Base-by-base conservation (phyloP, 1,139 yeast genomes). In the Casaregolazyma lundiana region DNA sequence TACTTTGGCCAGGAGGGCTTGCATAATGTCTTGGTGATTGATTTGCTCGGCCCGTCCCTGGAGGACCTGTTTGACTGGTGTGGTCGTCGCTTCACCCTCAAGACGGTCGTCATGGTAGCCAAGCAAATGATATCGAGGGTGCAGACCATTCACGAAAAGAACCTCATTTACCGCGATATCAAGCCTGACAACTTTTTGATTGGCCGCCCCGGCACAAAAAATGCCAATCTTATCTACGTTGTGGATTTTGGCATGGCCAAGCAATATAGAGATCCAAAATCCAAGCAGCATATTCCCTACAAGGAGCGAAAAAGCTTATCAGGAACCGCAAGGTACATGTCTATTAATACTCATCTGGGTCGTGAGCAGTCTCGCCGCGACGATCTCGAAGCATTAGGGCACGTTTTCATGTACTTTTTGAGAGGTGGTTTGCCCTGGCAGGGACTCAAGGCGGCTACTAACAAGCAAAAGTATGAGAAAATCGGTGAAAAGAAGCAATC, bases 11-110 rank as follows among this genome's bases (percentile, higher is more conserved):
- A 92, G 66, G 98, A 92, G 67, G 97, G 98, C 17, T 78, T 89
- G 59, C 97, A 92, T 68, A 89, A 89, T 68, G 88, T 92, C 48
- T 75, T 92, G 56, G 95, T 92, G 38, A 89, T 92, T 60, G 97
- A 92, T 66, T 75, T 92, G 51, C 76, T 92, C 56, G 98, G 98
- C 15, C 98, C 98, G 2, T 86, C 96, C 1, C 73, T 92, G 53
- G 98, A 92, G 66, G 98, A 92, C 69, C 74, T 92, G 63, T 92
- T 92, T 67, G 97, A 92, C 67, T 90, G 97, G 97, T 92, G 98
- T 70, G 96, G 96, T 30, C 78, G 98, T 53, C 78, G 82, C 59
- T 92, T 92, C 65, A 75, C 84, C 46, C 79, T 85, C 51, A 89
- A 90, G 68, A 90, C 97, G 1, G 94, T 88, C 7, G 92, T 85